phyloP scores from a whole-genome alignment of 2,329 filamentous ascomycete species.

The Alternaria alternata region DNA sequence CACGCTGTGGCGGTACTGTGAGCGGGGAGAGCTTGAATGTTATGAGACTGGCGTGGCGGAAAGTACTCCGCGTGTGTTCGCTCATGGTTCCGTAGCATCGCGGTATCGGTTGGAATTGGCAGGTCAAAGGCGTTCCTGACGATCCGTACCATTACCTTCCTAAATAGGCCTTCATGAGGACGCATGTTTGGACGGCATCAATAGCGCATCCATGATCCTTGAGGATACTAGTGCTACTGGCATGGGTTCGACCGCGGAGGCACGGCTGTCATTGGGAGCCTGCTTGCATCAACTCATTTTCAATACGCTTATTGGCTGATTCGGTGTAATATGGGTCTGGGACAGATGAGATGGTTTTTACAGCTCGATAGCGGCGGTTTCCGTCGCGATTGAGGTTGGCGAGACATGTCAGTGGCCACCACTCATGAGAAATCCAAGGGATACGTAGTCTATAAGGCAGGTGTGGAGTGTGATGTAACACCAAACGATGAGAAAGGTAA shows the following conservation, averaged over 20 bases:
- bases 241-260: background rate
- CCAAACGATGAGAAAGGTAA: slow-evolving; percentile 14
- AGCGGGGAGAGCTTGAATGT: background rate
- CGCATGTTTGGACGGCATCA: background rate
- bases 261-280: background rate
- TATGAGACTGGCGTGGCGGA: background rate
- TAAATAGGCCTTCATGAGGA: slow-evolving; percentile 2
- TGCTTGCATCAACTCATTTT: background rate
- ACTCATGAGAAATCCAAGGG: background rate
- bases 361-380: background rate
- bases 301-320: background rate
- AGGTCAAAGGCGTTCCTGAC: slow-evolving; percentile 7
- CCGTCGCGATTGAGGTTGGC: background rate
- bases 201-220: background rate
- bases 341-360: background rate
- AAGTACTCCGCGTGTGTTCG: background rate
- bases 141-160: background rate
- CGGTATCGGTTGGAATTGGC: slow-evolving; percentile 15
- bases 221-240: background rate
- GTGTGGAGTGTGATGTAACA: slow-evolving; percentile 16
- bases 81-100: slow-evolving; percentile 8
- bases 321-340: background rate
- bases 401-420: slow-evolving; percentile 16
- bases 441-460: slow-evolving; percentile 9
- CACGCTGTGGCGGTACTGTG: background rate